Conservation (phyloP, 2,329 filamentous ascomycete species). For the Aquanectria penicillioides region DNA sequence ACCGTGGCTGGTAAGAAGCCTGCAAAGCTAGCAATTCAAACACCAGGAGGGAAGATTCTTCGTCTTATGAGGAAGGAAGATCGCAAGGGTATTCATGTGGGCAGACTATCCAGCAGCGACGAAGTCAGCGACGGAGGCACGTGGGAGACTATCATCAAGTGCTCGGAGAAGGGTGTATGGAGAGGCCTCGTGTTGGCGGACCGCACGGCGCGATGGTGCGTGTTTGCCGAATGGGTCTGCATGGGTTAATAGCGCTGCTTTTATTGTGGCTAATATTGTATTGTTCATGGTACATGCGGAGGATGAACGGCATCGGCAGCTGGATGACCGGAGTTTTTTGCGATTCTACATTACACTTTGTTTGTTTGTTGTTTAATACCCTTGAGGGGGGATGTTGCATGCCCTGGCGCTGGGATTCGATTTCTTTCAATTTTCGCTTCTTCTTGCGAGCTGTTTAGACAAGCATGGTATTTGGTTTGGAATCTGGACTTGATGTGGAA, state of each 20-base stretch:
- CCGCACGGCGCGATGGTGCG: slow-evolving; percentile 86
- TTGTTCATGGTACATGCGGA: neutral
- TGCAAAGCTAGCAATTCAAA: slow-evolving; percentile 94
- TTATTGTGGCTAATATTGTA: neutral
- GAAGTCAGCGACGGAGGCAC: slow-evolving; percentile 75
- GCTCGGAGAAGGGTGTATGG: slow-evolving; percentile 84
- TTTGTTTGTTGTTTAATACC: slow-evolving; percentile 38
- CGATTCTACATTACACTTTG: slow-evolving; percentile 29
- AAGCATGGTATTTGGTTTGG: slow-evolving; percentile 21
- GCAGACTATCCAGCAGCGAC: slow-evolving; percentile 58
- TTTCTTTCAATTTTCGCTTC: slow-evolving; percentile 17
- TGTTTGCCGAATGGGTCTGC: slow-evolving; percentile 89
- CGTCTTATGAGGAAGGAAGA: slow-evolving; percentile 85
- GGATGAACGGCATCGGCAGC: slow-evolving; percentile 15
- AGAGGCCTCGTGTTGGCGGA: slow-evolving; percentile 84
- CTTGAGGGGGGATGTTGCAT: slow-evolving; percentile 36
- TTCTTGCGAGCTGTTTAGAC: slow-evolving; percentile 18
- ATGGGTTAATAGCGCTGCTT: slow-evolving; percentile 43
- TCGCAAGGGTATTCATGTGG: slow-evolving; percentile 62
- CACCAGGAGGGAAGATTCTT: slow-evolving; percentile 93
- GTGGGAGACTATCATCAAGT: slow-evolving; percentile 94
- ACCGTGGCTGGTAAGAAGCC: slow-evolving; percentile 77
- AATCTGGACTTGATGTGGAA: slow-evolving; percentile 17
- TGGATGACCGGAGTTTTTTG: slow-evolving; percentile 30
- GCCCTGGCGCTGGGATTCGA: slow-evolving; percentile 33